Conservation (phyloP, 495 filamentous ascomycete genomes). For the Aspergillus sclerotiicarbonarius region DNA sequence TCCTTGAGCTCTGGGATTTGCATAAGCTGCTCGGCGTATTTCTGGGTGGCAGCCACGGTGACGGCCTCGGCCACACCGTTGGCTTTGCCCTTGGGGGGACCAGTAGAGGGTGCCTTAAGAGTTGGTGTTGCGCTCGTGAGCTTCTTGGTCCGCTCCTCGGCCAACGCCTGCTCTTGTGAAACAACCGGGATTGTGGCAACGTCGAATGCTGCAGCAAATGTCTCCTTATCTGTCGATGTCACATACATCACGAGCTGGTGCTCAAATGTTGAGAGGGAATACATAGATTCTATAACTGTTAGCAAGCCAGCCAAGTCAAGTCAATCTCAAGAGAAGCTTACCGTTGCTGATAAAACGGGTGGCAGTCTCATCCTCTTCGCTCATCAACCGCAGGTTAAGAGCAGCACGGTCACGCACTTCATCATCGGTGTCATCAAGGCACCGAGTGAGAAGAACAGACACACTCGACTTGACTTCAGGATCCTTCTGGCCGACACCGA, state of each 20-base stretch:
- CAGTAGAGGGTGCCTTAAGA: conserved; percentile 86
- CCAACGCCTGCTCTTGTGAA: conserved; percentile 90
- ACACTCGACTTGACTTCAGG: conserved; percentile 95
- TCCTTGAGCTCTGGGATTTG: conserved; percentile 84
- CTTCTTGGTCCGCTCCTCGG: conserved; percentile 96
- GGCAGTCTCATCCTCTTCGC: conserved; percentile 79
- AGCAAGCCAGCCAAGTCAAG: conserved; percentile 15
- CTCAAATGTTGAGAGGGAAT: conserved; percentile 91
- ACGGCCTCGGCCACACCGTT: conserved; percentile 71
- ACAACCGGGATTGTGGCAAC: conserved; percentile 89
- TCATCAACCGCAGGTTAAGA: conserved; percentile 85
- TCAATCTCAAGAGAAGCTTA: conserved; percentile 35
- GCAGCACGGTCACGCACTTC: conserved; percentile 96
- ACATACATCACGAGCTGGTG: conserved; percentile 98
- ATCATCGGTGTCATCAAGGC: conserved; percentile 95
- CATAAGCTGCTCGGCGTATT: conserved; percentile 83
- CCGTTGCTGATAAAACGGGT: conserved; percentile 87
- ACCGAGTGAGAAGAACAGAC: conserved; percentile 85
- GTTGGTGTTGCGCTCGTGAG: conserved; percentile 88
- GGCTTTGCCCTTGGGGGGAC: conserved; percentile 70
- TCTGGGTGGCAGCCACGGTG: conserved; percentile 74
- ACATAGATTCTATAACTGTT: conserved; percentile 57
- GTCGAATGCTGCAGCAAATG: conserved; percentile 84
- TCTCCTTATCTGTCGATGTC: conserved; percentile 79
- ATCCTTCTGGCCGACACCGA: conserved; percentile 95